Percentiles rank a stretch among this genome's conserved stretches.
These are phyloP conservation scores for Clarireedia paspali DNA, from an alignment of 2,329 filamentous ascomycete species.

Conservation along the genomic window DNA sequence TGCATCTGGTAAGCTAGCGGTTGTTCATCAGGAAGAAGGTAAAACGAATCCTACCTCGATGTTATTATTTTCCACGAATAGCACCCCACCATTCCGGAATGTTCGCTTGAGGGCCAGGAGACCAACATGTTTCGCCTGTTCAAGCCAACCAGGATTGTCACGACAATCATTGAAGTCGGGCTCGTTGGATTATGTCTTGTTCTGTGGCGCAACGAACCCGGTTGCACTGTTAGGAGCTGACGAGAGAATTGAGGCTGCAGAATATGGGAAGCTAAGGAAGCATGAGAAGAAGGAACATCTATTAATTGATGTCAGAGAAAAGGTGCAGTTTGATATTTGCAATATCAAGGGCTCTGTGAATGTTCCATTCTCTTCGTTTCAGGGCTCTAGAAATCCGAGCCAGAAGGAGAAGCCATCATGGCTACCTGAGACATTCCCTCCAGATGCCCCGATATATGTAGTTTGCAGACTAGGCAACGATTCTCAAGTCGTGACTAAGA, in stretches of 20 bases:
- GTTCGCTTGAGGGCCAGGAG: conserved; percentile 66
- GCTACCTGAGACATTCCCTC: conserved; percentile 33
- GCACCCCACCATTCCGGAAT: conserved; percentile 55
- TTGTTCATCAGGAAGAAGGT: conserved; percentile 14
- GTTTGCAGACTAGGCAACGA: conserved; percentile 73
- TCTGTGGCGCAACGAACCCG: conserved; percentile 61
- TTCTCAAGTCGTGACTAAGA: conserved; percentile 61
- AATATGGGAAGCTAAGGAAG: conserved; percentile 39
- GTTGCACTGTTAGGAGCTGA: conserved; percentile 49
- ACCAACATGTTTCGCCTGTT: conserved; percentile 70
- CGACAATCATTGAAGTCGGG: conserved; percentile 53
- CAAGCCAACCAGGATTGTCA: conserved; percentile 53
- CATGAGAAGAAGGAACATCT: conserved; percentile 37
- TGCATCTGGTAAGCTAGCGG: conserved; percentile 30
- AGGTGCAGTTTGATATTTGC: conserved; percentile 76
- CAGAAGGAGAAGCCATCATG: conserved; percentile 24
- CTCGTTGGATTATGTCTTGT: conserved; percentile 74
- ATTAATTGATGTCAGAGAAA: conserved; percentile 77
- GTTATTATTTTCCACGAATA: conserved; percentile 47
- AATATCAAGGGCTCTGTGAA: conserved; percentile 70
- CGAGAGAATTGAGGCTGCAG: conserved; percentile 59
- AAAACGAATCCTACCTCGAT: conserved; percentile 20
- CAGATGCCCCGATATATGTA: conserved; percentile 54
- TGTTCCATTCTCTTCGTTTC: conserved; percentile 54
- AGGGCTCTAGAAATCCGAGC: conserved; percentile 17